Base-by-base conservation (phyloP, 257 asterid genomes). In the Solanum chmielewskii region DNA sequence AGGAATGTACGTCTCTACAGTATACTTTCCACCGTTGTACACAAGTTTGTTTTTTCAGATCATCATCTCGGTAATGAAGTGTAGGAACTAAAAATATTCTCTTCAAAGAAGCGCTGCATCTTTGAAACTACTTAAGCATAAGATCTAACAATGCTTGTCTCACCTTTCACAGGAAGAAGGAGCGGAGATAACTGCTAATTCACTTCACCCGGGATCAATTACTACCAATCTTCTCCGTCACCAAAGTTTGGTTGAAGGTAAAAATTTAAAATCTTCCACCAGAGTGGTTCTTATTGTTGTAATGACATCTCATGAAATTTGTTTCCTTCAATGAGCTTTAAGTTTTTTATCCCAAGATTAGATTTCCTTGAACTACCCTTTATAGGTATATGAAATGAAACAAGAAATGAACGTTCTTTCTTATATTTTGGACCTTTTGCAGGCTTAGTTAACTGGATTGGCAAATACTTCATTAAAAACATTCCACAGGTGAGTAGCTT, bases 131-230 rank as follows among this genome's bases (percentile, higher is more conserved):
- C 78, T 8, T 41, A 76, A n/a, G 85, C 41, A 23, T 16, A 45
- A 16, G 84, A 39, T 45, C 56, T 86, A 83, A 76, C 11, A 35
- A 21, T 75, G 16, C 45, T 41, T 11, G 66, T 41, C 82, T 85
- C 21, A 8, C 31, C 59, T 11, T 16, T 1, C 41, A 18, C 83
- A 88, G 90, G 88, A 85, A 21, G 90, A 88, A 33, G 49, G 90
- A 84, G 59, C 27, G 83, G 62, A 78, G 52, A 73, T 88, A 76
- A 88, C 90, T 42, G 88, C 88, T 20, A 88, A 88, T 85, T 88
- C 90, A 7, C 81, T 88, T 76, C 90, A 88, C 12, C 90, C 90
- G 11, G 90, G 90, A 39, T 70, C 88, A 64, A 85, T 88, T 49
- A 49, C 73, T 52, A 88, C 90, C 74, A 88, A 88, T 78, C 88